phyloP scores from a whole-genome alignment of 129 eudicot genomes.

The Rutidosis leptorrhynchoides region DNA sequence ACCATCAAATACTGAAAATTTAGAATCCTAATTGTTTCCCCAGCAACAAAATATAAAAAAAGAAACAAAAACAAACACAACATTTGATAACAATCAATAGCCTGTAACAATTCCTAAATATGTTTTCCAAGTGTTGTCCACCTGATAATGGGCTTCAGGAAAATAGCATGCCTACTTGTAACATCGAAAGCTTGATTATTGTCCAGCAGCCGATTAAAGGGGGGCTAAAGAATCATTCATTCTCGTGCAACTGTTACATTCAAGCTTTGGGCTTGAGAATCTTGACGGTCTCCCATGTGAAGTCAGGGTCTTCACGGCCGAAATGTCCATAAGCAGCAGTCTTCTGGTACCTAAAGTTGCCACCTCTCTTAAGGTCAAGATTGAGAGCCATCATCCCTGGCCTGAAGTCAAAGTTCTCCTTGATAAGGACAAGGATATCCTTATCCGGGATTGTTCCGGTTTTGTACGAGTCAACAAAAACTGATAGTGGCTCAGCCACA shows the following conservation, averaged over 20 bases:
- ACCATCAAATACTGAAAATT: constrained; percentile 34
- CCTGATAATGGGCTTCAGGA: constrained; percentile 20
- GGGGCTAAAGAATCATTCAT: constrained; percentile 28
- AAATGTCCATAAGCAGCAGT: constrained; percentile 48
- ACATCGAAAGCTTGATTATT: constrained; percentile 29
- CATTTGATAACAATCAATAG: constrained; percentile 34
- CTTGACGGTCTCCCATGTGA: constrained; percentile 49
- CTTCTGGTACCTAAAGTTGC: constrained; percentile 46
- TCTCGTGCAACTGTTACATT: constrained; percentile 23
- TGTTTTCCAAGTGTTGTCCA: constrained; percentile 30
- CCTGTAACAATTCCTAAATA: constrained; percentile 27
- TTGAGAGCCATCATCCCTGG: constrained; percentile 47
- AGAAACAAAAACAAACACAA: constrained; percentile 30
- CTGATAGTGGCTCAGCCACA: constrained; percentile 44
- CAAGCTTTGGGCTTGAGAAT: constrained; percentile 39
- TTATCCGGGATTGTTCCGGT: constrained; percentile 43
- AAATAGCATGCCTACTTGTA: constrained; percentile 13
- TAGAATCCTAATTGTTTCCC: constrained; percentile 27
- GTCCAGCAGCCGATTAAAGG: constrained; percentile 15
- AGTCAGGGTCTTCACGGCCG: constrained; percentile 43
- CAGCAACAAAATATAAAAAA: constrained; percentile 27
- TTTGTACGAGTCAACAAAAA: constrained; percentile 44
- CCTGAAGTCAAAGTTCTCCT: constrained; percentile 47
- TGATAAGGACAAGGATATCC: constrained; percentile 41
- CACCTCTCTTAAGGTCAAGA: constrained; percentile 45